Percentiles rank a stretch among this genome's conserved stretches.
These are phyloP conservation scores for Aspergillus oerlinghausenensis DNA, from an alignment of 2,329 filamentous ascomycete species.

Conservation along the genomic window DNA sequence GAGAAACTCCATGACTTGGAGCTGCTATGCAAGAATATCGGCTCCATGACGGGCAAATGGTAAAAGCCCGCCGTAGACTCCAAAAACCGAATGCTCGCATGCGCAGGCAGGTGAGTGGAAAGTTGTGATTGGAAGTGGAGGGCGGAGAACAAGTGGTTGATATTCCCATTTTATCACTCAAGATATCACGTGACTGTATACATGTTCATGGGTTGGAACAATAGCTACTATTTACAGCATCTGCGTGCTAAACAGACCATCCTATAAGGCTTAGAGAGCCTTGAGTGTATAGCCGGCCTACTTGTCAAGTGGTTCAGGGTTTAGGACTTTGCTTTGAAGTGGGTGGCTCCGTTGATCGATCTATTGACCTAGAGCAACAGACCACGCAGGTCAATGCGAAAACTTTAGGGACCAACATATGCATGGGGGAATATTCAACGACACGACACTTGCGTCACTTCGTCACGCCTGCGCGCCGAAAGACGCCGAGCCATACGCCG, in stretches of 20 bases:
- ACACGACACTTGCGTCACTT: constrained; percentile 11
- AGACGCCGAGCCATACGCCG: constrained; percentile 19
- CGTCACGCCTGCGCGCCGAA: constrained; percentile 22
- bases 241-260: neutral
- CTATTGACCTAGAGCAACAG: neutral
- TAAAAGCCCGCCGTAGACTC: constrained; percentile 22
- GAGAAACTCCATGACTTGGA: constrained; percentile 7
- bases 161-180: neutral
- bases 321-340: neutral
- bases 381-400: neutral
- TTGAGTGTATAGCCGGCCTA: neutral
- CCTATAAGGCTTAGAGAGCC: neutral
- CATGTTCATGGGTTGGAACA: neutral
- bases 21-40: constrained; percentile 1
- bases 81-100: constrained; percentile 26
- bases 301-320: neutral
- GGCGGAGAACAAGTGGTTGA: neutral
- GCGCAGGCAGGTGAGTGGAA: constrained; percentile 14
- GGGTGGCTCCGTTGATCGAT: neutral
- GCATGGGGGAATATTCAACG: constrained; percentile 10
- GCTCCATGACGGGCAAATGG: constrained; percentile 22
- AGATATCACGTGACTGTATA: constrained; percentile 2
- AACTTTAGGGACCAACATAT: neutral
- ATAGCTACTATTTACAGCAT: neutral
- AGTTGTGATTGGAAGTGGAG: constrained; percentile 1